Percentiles rank a stretch among this genome's conserved stretches.
phyloP scores from a whole-genome alignment of 2,329 filamentous ascomycete genomes.

The Setomelanomma holmii region DNA sequence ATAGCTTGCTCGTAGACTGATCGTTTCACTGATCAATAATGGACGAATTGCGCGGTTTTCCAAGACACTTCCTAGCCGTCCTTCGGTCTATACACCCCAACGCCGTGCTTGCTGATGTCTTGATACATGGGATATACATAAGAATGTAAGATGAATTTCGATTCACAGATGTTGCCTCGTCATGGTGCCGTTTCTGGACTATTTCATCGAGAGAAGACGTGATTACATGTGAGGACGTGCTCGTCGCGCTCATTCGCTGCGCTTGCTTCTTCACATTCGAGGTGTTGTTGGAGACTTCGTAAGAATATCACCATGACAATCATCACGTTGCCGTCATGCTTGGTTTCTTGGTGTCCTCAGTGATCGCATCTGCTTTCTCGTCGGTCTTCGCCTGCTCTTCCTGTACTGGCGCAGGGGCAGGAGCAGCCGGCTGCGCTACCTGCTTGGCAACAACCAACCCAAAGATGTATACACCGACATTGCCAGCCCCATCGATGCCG shows the following conservation, averaged over 20 bases:
- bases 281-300: no score
- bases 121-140: slow-evolving; percentile 10
- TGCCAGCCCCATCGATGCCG: slow-evolving; percentile 80
- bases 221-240: background rate
- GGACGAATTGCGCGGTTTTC: no score
- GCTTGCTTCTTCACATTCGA: no score
- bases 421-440: slow-evolving; percentile 21
- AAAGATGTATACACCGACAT: slow-evolving; percentile 73
- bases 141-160: background rate
- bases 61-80: background rate
- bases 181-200: background rate
- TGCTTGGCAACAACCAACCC: slow-evolving; percentile 68
- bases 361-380: slow-evolving; percentile 3
- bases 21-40: background rate
- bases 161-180: background rate
- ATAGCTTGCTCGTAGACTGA: background rate
- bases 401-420: background rate
- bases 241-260: background rate
- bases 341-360: slow-evolving; percentile 3
- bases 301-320: no score
- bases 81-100: slow-evolving; percentile 2
- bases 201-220: no score
- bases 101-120: slow-evolving; percentile 12
- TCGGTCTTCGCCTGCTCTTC: slow-evolving; percentile 4
- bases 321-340: no score